These are phyloP conservation scores for Populus hybrid DNA, from an alignment of 441 rosid genomes.

Conservation along the genomic window DNA sequence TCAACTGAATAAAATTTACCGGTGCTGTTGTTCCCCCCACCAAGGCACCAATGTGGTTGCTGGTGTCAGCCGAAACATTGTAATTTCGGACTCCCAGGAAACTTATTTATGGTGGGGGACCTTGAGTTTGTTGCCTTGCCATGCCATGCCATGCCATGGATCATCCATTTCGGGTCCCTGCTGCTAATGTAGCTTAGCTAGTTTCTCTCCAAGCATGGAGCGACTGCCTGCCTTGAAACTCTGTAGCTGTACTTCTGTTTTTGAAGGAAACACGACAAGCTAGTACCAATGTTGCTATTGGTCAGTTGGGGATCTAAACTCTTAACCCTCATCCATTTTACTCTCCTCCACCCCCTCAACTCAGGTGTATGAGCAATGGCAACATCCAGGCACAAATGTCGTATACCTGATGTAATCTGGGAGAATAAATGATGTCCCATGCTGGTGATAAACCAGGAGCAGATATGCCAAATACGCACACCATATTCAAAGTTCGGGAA, in stretches of 20 bases:
- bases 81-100: neutral
- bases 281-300: neutral
- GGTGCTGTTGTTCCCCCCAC: no score
- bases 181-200: neutral
- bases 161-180: neutral
- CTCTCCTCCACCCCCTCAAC: neutral
- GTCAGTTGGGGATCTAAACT: neutral
- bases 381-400: neutral
- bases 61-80: neutral
- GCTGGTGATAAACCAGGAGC: neutral
- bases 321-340: neutral
- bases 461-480: neutral
- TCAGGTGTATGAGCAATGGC: no score
- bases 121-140: neutral
- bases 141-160: neutral
- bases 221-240: no score
- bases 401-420: neutral
- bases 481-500: neutral
- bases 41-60: no score
- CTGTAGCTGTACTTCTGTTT: neutral
- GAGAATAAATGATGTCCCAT: neutral
- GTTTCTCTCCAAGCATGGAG: no score
- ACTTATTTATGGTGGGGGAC: neutral
- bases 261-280: neutral
- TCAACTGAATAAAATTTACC: no score